A percentile compares a stretch with the other conserved stretches of the same genome.
Evolutionary conservation across 108 stramenopile species (phyloP).

Genomic region (Nannochloropsis gaditana): DNA sequence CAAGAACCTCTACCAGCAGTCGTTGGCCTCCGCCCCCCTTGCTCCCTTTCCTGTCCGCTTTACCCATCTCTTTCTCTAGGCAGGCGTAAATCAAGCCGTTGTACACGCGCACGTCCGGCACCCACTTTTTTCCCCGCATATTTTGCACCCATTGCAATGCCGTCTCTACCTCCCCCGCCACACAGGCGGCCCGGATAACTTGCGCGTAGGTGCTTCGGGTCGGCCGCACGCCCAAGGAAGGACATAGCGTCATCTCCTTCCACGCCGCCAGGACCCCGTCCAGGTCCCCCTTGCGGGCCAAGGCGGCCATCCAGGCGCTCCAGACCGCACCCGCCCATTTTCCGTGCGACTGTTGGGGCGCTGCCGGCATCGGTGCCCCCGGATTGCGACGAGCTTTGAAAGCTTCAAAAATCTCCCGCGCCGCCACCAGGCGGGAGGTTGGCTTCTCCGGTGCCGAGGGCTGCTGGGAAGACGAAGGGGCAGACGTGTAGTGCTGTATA

Average conservation of each 20-base stretch:
- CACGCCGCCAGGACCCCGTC: neutral
- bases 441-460: neutral
- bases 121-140: neutral
- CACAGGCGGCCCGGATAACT: neutral
- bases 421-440: neutral
- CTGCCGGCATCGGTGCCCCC: neutral
- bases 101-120: neutral
- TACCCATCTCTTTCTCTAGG: neutral
- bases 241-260: neutral
- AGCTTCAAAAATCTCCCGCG: neutral
- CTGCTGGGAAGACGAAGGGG: neutral
- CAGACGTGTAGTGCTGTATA: neutral
- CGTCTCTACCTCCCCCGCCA: constrained; percentile 9
- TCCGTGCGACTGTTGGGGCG: neutral
- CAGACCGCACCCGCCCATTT: neutral
- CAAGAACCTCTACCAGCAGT: neutral
- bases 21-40: neutral
- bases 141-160: neutral
- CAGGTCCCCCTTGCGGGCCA: neutral
- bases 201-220: neutral
- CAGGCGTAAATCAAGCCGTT: neutral
- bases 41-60: neutral
- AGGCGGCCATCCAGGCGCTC: constrained; percentile 2
- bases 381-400: neutral
- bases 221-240: neutral